Base-by-base conservation (phyloP, 2,329 filamentous ascomycete genomes). In the Fusarium acutatum region DNA sequence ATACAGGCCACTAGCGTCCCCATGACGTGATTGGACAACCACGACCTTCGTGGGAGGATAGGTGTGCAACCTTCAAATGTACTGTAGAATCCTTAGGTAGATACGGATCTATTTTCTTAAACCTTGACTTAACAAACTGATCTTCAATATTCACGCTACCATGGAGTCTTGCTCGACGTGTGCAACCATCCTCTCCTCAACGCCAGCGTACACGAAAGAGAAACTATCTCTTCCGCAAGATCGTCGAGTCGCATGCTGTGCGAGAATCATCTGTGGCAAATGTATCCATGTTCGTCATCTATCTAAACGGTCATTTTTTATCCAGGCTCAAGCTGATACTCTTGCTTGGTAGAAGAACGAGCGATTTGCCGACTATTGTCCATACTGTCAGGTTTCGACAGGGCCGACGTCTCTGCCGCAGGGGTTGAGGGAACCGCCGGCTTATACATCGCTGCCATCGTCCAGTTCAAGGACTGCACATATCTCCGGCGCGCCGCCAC, bases 361-460 rank as follows among this genome's bases (percentile, higher is more conserved):
- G 35, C 90, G 93, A 44, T 95, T 94, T 82, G 87, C 88, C 60
- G 84, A 85, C 38, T 90, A 90, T 80, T 90, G 90, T 79, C 93
- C 93, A 1, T 96, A 93, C 81, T 96, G 94, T 80, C 94, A 96
- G 81, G 88, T 94, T 75, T 91, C 91, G 10, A 87, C 84, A 49
- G 84, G 82, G 9, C 89, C 91, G 6, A 89, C 89, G 26, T 77
- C 82, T 13, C 81, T 91, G 7, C 85, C 90, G 4, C 90, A 90
- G 81, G 90, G 91, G 17, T 85, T 94, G 30, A 88, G 86, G 77
- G 89, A 92, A 67, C 92, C 92, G n/a, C 92, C 92, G 3, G 85
- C 88, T 17, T 94, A 94, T 84, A 83, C 85, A 77, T 71, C 79
- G 64, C 56, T 83, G 57, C 76, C 81, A 40, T 75, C 79, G 58